Evolutionary conservation across 169 alveolate genomes (phyloP).

Genomic region (Eimeria praecox): DNA sequence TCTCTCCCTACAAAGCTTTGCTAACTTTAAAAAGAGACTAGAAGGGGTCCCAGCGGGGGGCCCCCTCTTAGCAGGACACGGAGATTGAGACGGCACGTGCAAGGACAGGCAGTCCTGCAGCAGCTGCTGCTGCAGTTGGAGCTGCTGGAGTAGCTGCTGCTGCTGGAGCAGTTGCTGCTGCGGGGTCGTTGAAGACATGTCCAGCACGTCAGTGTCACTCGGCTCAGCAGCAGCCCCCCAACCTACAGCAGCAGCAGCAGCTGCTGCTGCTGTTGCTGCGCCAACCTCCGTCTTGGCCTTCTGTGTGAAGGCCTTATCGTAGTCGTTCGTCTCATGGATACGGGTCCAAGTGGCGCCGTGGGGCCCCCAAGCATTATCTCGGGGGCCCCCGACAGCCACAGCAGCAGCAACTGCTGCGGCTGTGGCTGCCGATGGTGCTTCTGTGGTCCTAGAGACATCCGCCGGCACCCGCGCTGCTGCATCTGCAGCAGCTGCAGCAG

Average conservation of each 20-base stretch:
- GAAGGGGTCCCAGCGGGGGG: not conserved
- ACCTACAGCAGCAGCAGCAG: slow-evolving; percentile 9
- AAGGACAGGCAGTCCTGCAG: slow-evolving; percentile 32
- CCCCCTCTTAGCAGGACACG: slow-evolving; percentile 28
- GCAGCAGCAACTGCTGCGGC: slow-evolving; percentile 29
- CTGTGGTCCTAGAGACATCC: not conserved
- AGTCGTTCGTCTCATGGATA: not conserved
- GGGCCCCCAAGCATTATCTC: not conserved
- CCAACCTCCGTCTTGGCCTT: not conserved
- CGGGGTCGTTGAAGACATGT: slow-evolving; percentile 1
- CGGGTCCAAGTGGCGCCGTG: slow-evolving; percentile 9
- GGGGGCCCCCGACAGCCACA: not conserved
- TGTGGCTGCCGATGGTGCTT: not conserved
- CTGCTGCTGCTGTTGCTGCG: slow-evolving; percentile 44
- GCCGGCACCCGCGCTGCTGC: slow-evolving; percentile 37
- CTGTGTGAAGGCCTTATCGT: not conserved
- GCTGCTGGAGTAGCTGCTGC: not conserved
- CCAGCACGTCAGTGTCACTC: slow-evolving; percentile 11
- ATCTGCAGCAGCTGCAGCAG: slow-evolving; percentile 46
- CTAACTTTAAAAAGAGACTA: not conserved
- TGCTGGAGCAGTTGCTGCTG: slow-evolving; percentile 53
- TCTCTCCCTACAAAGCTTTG: not conserved
- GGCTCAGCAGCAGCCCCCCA: not conserved
- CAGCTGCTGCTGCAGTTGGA: slow-evolving; percentile 30
- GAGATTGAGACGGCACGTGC: not conserved